Conservation (phyloP, 202 grass and related monocot genomes). For the Digitaria exilis region DNA sequence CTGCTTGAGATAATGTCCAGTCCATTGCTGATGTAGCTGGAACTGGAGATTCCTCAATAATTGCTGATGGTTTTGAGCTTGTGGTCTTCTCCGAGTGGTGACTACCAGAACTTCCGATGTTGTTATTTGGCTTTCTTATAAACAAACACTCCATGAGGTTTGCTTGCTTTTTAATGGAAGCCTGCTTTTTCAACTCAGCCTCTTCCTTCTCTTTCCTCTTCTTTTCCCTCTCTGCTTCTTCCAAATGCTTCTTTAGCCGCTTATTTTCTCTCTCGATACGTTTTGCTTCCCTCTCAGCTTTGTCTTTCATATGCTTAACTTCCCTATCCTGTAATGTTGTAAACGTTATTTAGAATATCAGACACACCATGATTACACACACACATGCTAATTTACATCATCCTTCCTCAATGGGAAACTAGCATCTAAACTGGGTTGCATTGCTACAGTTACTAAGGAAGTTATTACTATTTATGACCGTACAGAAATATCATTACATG, state of each 20-base stretch:
- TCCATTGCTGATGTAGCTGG: constrained; percentile 64
- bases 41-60: constrained; percentile 13
- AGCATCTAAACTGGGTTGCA: background rate
- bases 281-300: constrained; percentile 57
- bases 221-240: constrained; percentile 58
- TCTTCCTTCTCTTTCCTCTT: constrained; percentile 59
- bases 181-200: constrained; percentile 56
- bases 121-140: constrained; percentile 43
- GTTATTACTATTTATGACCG: background rate
- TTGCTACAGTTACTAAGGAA: background rate
- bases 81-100: constrained; percentile 10
- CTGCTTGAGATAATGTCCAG: constrained; percentile 44
- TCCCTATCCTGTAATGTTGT: constrained; percentile 61
- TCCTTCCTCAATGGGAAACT: background rate
- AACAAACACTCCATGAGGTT: constrained; percentile 67
- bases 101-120: constrained; percentile 29
- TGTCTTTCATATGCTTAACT: constrained; percentile 55
- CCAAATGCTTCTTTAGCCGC: constrained; percentile 57
- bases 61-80: constrained; percentile 23
- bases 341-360: constrained; percentile 17
- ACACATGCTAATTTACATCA: background rate
- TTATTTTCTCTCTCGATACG: constrained; percentile 62
- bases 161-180: constrained; percentile 55
- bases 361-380: background rate
- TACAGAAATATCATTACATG: background rate